Conservation (phyloP, 225 moss, liverwort and hornwort genomes). For the Bryum argenteum region DNA sequence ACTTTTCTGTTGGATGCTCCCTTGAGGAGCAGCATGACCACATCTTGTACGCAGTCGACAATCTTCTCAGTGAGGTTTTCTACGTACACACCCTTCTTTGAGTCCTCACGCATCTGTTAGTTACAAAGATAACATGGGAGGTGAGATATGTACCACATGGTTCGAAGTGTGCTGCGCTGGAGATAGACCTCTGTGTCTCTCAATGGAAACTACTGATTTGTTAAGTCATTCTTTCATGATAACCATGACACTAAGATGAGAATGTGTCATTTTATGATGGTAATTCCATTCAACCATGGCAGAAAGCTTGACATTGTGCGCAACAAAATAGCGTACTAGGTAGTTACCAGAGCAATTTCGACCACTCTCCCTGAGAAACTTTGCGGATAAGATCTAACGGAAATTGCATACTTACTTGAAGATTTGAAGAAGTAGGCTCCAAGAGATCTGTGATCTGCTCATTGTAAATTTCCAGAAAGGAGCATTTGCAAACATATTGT, state of each 20-base stretch:
- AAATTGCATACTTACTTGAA: constrained; percentile 42
- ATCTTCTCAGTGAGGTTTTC: constrained; percentile 54
- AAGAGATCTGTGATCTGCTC: constrained; percentile 65
- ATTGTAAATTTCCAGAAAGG: constrained; percentile 59
- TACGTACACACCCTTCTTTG: constrained; percentile 60
- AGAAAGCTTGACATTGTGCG: neutral
- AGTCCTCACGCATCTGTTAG: constrained; percentile 56
- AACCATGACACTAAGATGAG: neutral
- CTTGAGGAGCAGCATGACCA: constrained; percentile 48
- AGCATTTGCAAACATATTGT: constrained; percentile 59
- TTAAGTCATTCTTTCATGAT: too few relatives aligned
- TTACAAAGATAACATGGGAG: neutral
- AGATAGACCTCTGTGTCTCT: neutral
- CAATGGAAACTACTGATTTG: neutral
- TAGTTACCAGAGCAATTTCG: neutral
- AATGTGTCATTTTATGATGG: neutral
- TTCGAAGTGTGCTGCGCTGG: neutral
- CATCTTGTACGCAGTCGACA: constrained; percentile 49
- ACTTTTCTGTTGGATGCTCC: constrained; percentile 63
- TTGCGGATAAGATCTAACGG: neutral
- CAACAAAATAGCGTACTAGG: too few relatives aligned
- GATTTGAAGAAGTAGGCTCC: constrained; percentile 50
- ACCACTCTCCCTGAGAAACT: neutral
- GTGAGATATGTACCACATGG: neutral
- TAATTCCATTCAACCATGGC: neutral